Evolutionary conservation across 2,329 filamentous ascomycete genomes (phyloP), one percentile per base, ranked within the genome.

Genomic region (Fusarium chuoi): DNA sequence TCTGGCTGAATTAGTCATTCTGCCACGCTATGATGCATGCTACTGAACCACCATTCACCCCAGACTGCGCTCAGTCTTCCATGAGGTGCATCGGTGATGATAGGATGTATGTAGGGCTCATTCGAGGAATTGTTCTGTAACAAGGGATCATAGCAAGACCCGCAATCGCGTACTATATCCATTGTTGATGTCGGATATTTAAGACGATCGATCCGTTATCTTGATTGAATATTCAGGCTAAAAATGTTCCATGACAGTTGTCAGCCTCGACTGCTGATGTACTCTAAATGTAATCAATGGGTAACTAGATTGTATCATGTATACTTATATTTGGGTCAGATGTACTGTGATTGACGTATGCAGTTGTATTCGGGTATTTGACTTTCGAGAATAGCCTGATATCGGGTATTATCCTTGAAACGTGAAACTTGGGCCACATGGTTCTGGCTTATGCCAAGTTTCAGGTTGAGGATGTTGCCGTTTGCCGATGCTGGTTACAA

Each of bases 351-450:
- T 45, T 57, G 33, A 45, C 30, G 38, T 56, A 18, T 44, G 33
- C 14, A 26, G 36, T 56, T 41, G 26, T 22, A 7, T 58, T 33
- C 9, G 30, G 41, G 44, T 58, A n/a, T 60, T 35, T 62, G 49
- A 44, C 15, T 60, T 26, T 41, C 24, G 49, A 62, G n/a, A 51
- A 67, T 44, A 68, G 65, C 39, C 64, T 66, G 51, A 41, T 39
- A 22, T 39, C 28, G 24, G 45, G 17, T 67, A 44, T 65, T 62
- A 33, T 26, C 63, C 28, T 22, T 62, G 65, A 68, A 68, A 68
- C 63, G 15, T 9, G 14, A 26, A 61, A 62, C 39, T 62, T 46
- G 42, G 63, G 45, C 49, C 54, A 46, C 9, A 38, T 51, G 28
- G 35, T 39, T 41, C 45, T 35, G 36, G 62, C 38, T 61, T 61